Conservation (phyloP, 2,329 filamentous ascomycete genomes). For the Thelonectria olida region DNA sequence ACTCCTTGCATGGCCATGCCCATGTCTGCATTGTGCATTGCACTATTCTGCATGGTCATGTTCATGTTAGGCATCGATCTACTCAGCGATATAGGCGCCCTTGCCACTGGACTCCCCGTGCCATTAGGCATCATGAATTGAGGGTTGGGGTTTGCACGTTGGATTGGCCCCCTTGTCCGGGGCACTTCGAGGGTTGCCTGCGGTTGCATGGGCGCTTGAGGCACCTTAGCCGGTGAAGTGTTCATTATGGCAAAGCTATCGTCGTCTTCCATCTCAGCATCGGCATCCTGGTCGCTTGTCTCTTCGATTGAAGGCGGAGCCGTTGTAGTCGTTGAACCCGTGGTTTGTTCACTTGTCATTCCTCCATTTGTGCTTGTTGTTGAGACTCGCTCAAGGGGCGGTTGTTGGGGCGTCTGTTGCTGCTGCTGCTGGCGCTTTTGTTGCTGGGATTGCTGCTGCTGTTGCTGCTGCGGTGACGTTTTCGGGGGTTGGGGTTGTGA, state of each 20-base stretch:
- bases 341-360: slow-evolving; percentile 45
- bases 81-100: slow-evolving; percentile 51
- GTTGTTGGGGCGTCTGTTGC: slow-evolving; percentile 27
- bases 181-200: slow-evolving; percentile 55
- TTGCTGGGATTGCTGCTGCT: slow-evolving; percentile 34
- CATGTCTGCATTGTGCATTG: slow-evolving; percentile 55
- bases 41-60: slow-evolving; percentile 50
- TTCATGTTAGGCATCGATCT: slow-evolving; percentile 59
- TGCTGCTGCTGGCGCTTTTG: slow-evolving; percentile 31
- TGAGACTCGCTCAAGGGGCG: slow-evolving; percentile 41
- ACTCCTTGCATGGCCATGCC: slow-evolving; percentile 57
- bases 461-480: slow-evolving; percentile 22
- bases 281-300: slow-evolving; percentile 56
- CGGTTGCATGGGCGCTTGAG: slow-evolving; percentile 50
- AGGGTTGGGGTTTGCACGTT: slow-evolving; percentile 46
- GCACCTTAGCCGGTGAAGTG: slow-evolving; percentile 48
- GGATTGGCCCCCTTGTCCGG: slow-evolving; percentile 50
- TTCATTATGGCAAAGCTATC: slow-evolving; percentile 63
- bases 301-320: slow-evolving; percentile 54
- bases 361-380: slow-evolving; percentile 47
- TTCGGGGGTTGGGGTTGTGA: slow-evolving; percentile 20
- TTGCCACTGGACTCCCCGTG: slow-evolving; percentile 46
- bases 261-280: slow-evolving; percentile 67
- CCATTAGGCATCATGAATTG: slow-evolving; percentile 56
- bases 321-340: slow-evolving; percentile 45